Percentiles rank a stretch among this genome's conserved stretches.
Evolutionary conservation across 352 stramenopile species (phyloP).

Genomic region (Globisporangium barbulae): DNA sequence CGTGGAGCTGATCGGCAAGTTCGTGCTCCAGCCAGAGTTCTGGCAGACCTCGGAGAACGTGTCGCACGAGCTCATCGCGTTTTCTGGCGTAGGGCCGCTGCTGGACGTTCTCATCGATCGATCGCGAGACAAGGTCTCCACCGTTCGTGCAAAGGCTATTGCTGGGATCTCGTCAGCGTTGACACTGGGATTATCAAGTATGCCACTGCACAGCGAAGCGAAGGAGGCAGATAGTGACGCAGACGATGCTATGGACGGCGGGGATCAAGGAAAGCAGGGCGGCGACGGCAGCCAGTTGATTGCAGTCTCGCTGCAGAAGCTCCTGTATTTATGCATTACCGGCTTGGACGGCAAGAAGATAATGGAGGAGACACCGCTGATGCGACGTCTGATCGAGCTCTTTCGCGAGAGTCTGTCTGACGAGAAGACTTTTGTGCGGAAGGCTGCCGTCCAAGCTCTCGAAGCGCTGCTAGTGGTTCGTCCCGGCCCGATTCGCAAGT

Average conservation of each 20-base stretch:
- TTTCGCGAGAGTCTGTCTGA: constrained; percentile 72
- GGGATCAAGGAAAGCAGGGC: constrained; percentile 6
- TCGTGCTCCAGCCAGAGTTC: constrained; percentile 55
- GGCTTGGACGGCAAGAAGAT: constrained; percentile 27
- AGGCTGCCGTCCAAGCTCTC: constrained; percentile 71
- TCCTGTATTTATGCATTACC: constrained; percentile 41
- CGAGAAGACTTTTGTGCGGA: constrained; percentile 83
- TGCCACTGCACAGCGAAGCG: constrained; percentile 14
- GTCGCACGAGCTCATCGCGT: constrained; percentile 36
- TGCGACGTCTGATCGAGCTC: constrained; percentile 64
- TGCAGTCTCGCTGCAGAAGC: constrained; percentile 38
- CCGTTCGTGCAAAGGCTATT: constrained; percentile 80
- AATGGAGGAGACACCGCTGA: constrained; percentile 56
- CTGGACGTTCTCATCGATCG: constrained; percentile 72
- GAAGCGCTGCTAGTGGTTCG: constrained; percentile 67
- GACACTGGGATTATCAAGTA: constrained; percentile 42
- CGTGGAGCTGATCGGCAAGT: constrained; percentile 66
- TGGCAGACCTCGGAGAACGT: constrained; percentile 37
- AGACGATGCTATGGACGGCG: constrained; percentile 18
- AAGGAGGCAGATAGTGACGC: constrained; percentile 11
- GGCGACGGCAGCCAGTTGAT: constrained; percentile 29
- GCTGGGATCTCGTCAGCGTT: constrained; percentile 64
- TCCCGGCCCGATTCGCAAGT: constrained; percentile 41
- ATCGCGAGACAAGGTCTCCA: constrained; percentile 73
- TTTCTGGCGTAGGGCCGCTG: constrained; percentile 50